Percentiles rank a stretch among this genome's conserved stretches.
Evolutionary conservation across 805 yeast genomes (phyloP).

Genomic region (Starmera amethionina): DNA sequence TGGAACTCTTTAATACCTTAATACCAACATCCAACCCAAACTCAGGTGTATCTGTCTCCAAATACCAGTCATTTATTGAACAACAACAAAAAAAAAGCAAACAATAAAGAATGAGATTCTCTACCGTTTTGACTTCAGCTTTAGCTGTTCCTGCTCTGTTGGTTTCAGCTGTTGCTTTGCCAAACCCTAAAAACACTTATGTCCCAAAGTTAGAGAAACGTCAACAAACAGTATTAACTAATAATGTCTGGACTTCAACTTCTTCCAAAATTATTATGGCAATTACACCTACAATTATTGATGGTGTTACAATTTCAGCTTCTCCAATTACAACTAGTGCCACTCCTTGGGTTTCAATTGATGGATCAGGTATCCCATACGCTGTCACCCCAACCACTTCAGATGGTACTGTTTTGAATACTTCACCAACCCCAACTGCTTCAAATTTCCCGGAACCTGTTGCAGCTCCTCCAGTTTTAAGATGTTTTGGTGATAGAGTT

Average conservation of each 20-base stretch:
- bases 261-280: slow-evolving; percentile 22
- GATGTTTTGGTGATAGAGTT: slow-evolving; percentile 33
- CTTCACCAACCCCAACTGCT: slow-evolving; percentile 33
- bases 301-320: slow-evolving; percentile 32
- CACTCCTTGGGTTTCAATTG: slow-evolving; percentile 35
- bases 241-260: slow-evolving; percentile 26
- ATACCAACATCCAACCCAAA: no score
- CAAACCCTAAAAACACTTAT: slow-evolving; percentile 6
- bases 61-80: no score
- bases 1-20: no score
- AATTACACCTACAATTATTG: slow-evolving; percentile 45
- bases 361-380: slow-evolving; percentile 33
- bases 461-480: slow-evolving; percentile 33
- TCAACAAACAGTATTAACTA: slow-evolving; percentile 13
- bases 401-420: slow-evolving; percentile 23
- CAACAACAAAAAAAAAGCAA: no score
- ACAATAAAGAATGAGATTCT: no score
- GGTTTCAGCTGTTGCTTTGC: slow-evolving; percentile 15
- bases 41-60: no score
- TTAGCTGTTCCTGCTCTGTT: no score
- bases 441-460: slow-evolving; percentile 23
- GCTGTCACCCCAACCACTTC: slow-evolving; percentile 29
- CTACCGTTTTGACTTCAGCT: no score
- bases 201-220: slow-evolving; percentile 14
- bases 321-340: slow-evolving; percentile 28